Conservation (phyloP, 2,329 filamentous ascomycete genomes). For the Sarocladium brachiariae region DNA sequence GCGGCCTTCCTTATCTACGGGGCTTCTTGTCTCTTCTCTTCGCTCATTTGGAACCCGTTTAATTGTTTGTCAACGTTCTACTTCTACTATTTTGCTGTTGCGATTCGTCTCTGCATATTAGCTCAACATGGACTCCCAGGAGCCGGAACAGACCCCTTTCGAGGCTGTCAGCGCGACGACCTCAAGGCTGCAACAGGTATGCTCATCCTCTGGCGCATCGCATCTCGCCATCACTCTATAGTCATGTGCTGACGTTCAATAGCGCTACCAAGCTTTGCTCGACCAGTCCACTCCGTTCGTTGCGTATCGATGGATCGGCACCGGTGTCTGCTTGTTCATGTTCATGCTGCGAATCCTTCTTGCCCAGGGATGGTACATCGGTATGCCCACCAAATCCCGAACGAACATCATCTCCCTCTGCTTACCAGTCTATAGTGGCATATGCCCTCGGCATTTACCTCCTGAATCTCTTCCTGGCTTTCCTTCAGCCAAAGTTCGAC, state of each 20-base stretch:
- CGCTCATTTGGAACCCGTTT: slow-evolving; percentile 1
- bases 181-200: slow-evolving; percentile 63
- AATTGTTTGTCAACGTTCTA: not conserved
- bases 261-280: slow-evolving; percentile 75
- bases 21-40: slow-evolving; percentile 7
- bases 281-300: slow-evolving; percentile 90
- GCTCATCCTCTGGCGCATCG: slow-evolving; percentile 23
- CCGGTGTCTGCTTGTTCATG: slow-evolving; percentile 63
- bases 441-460: slow-evolving; percentile 98
- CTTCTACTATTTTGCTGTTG: not conserved
- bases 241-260: not conserved
- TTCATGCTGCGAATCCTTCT: slow-evolving; percentile 89
- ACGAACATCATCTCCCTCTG: not conserved
- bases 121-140: slow-evolving; percentile 68
- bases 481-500: slow-evolving; percentile 97
- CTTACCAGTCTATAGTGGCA: slow-evolving; percentile 57
- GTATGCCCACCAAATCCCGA: slow-evolving; percentile 39
- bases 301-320: slow-evolving; percentile 83
- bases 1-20: not conserved
- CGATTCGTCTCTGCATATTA: not conserved
- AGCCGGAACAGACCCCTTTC: slow-evolving; percentile 88
- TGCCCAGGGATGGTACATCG: slow-evolving; percentile 98
- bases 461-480: slow-evolving; percentile 97
- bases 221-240: not conserved
- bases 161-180: slow-evolving; percentile 84